Base-by-base conservation (phyloP, 768 basidiomycete genomes). In the Psilocybe azurescens region DNA sequence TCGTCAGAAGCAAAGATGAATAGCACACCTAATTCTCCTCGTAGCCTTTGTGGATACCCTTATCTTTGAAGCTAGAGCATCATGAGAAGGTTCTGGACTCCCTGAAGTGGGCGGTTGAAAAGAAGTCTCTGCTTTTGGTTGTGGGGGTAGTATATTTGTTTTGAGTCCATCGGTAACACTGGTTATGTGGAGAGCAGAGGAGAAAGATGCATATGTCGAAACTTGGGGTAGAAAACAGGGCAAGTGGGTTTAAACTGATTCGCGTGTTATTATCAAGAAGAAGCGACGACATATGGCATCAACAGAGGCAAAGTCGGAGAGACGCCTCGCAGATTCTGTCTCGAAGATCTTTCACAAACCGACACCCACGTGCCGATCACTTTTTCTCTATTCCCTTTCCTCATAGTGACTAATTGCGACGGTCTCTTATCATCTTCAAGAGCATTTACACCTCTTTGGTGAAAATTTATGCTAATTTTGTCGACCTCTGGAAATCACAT, bases 1-100 rank as follows among this genome's bases (percentile, higher is more conserved):
- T 39, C 47, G 53, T 20, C n/a, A n/a, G 16, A 51, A 53, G 51
- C 33, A 54, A 24, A 24, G 55, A 59, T 6, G 62, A 56, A 60
- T 60, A 28, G 58, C 71, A 46, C 65, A 81, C 77, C 77, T 69
- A 29, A 77, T 77, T 28, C 81, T 73, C 55, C 77, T 75, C 2
- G 77, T 71, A 13, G 77, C 77, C 63, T 79, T 81, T 29, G 74
- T 74, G 7, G 75, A 70, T 13, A 64, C 59, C 50, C 65, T 63
- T 49, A 59, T 58, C 51, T 62, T 67, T 32, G 58, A 16, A 32
- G 64, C 44, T 11, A 56, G 59, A 18, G 61, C n/a, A 11, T 67
- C 62, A 28, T 48, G 59, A 29, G 55, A 44, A 20, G 60, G 16
- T 14, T 59, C 57, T 13, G 55, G 39, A 48, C 47, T 51, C 48